Percentiles rank a stretch among this genome's conserved stretches.
phyloP scores from a whole-genome alignment of 257 asterid genomes.

The Solanum chaucha region DNA sequence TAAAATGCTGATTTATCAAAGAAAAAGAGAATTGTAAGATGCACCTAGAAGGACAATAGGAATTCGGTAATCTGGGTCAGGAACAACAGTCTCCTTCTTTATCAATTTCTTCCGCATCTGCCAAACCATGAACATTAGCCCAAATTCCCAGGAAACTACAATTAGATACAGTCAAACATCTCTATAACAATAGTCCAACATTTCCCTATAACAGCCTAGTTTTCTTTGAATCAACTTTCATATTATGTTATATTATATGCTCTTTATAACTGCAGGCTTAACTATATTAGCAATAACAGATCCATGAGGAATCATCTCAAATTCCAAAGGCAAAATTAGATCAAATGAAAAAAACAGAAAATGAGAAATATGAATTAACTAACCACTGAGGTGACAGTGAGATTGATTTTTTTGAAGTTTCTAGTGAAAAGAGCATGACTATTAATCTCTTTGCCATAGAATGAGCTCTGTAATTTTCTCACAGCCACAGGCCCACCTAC shows the following conservation, averaged over 20 bases:
- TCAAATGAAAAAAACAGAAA: background rate
- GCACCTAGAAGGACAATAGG: constrained; percentile 77
- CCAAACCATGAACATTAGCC: constrained; percentile 1
- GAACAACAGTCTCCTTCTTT: constrained; percentile 47
- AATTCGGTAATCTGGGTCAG: constrained; percentile 84
- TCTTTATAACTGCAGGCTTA: background rate
- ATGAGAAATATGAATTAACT: background rate
- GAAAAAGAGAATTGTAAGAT: background rate
- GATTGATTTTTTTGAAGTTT: constrained; percentile 15
- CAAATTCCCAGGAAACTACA: background rate
- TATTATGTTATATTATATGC: too few relatives aligned
- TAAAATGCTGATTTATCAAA: background rate
- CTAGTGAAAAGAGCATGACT: constrained; percentile 11
- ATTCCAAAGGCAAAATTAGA: background rate
- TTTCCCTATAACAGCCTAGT: background rate
- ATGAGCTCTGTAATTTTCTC: constrained; percentile 26
- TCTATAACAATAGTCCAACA: background rate
- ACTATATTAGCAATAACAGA: background rate
- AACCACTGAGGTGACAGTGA: constrained; percentile 49
- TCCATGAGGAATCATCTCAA: background rate
- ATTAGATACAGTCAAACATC: background rate
- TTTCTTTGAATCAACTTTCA: background rate
- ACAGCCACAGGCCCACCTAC: constrained; percentile 6
- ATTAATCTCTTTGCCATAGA: constrained; percentile 20
- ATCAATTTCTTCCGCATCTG: constrained; percentile 53